These are phyloP conservation scores for Nothomitra cinnamomea DNA, from an alignment of 2,329 filamentous ascomycete species.

Conservation along the genomic window DNA sequence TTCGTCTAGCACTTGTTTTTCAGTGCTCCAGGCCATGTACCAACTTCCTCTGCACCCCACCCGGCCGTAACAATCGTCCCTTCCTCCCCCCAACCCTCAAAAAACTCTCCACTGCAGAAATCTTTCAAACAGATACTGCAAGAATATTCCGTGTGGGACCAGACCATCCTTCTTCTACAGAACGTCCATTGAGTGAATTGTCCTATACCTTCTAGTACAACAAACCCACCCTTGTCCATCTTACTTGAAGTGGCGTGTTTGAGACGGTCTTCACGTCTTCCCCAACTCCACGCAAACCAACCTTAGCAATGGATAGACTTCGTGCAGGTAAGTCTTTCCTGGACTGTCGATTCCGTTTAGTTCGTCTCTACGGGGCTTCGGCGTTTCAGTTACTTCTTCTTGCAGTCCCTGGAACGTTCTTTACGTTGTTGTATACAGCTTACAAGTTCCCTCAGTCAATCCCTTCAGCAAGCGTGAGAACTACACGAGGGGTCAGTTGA, in stretches of 20 bases:
- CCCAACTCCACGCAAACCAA: neutral
- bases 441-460: conserved; percentile 38
- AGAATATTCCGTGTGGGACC: no score
- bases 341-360: neutral
- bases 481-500: conserved; percentile 42
- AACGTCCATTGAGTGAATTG: neutral
- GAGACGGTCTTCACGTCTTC: no score
- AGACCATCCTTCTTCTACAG: no score
- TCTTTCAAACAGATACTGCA: no score
- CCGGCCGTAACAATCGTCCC: no score
- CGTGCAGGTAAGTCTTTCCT: neutral
- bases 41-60: no score
- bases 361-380: neutral
- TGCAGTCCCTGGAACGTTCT: neutral
- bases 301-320: neutral
- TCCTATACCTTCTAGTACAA: neutral
- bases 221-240: neutral
- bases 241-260: neutral
- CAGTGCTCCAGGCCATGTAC: no score
- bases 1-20: no score
- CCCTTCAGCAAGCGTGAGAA: conserved; percentile 58
- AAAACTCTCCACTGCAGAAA: no score
- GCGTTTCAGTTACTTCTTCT: neutral
- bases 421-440: no score
- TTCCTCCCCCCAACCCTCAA: no score